A percentile compares a stretch with the other conserved stretches of the same genome.
Evolutionary conservation across 2,329 filamentous ascomycete genomes (phyloP).

Genomic region (Neonectria ditissima): DNA sequence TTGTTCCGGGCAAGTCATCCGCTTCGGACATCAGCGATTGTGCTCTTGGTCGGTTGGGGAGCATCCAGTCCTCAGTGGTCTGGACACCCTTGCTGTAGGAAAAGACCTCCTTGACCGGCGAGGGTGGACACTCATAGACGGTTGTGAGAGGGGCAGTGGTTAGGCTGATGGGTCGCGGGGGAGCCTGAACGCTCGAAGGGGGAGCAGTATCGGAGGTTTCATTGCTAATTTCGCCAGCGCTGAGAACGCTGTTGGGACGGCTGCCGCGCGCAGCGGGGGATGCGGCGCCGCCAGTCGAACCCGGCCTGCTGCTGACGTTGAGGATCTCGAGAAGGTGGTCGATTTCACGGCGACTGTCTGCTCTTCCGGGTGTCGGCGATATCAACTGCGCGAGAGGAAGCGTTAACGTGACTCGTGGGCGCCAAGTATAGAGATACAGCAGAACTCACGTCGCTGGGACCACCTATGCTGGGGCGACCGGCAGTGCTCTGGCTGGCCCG

Average conservation of each 20-base stretch:
- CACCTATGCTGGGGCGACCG: conserved; percentile 75
- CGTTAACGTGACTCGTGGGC: conserved; percentile 28
- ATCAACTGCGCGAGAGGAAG: conserved; percentile 57
- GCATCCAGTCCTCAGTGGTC: conserved; percentile 81
- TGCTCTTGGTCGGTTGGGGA: conserved; percentile 60
- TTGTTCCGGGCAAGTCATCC: conserved; percentile 67
- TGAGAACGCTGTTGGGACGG: conserved; percentile 87
- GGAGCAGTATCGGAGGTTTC: conserved; percentile 73
- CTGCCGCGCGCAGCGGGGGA: conserved; percentile 79
- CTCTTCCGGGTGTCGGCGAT: conserved; percentile 76
- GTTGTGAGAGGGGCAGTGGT: conserved; percentile 80
- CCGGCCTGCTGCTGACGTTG: conserved; percentile 80
- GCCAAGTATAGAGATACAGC: conserved; percentile 30
- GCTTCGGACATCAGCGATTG: conserved; percentile 65
- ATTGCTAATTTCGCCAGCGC: conserved; percentile 82
- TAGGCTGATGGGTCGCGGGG: conserved; percentile 72
- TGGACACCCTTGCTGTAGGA: conserved; percentile 98
- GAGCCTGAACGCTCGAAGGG: conserved; percentile 57
- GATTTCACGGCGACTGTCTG: conserved; percentile 79
- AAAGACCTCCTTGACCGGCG: conserved; percentile 83
- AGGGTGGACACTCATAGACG: conserved; percentile 83
- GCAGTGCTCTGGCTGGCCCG: conserved; percentile 80
- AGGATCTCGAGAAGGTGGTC: conserved; percentile 88
- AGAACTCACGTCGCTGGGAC: conserved; percentile 75
- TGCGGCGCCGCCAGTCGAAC: conserved; percentile 71